Base-by-base conservation (phyloP, 2,329 filamentous ascomycete genomes). In the Colletotrichum melonis region DNA sequence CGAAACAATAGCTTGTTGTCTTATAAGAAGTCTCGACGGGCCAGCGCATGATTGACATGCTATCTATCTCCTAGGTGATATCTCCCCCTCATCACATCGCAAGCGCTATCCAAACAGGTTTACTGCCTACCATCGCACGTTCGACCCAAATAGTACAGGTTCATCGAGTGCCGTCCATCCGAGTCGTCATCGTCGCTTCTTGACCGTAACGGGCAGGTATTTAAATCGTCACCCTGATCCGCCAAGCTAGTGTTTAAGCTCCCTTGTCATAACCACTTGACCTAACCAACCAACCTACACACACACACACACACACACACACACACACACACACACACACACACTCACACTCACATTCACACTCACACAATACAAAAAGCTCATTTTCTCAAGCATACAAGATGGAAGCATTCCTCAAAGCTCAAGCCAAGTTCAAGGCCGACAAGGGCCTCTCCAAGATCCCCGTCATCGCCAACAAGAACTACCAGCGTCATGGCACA, bases 401-500 rank as follows among this genome's bases (percentile, higher is more conserved):
- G 14, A 73, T 73, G 71, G 60, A 71, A 24, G 60, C 67, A 26
- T 56, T 62, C 19, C 14, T 71, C 24, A 56, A 71, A 54, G 32
- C 71, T 11, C 71, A 73, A 56, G 62, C 71, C 62, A 73, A 71
- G 67, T 63, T 73, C 62, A 71, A 71, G n/a, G 42, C 58, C 16
- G 67, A 65, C 28, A 71, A 73, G 49, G 49, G 62, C 14, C 67
- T 73, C 30, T 24, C 49, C 16, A 73, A 71, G 55, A 63, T 73
- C 8, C 62, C 60, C 11, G 67, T 32, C 6, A 35, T 65, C 24
- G 22, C 49, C 22, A 73, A 71, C 49, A 57, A 66, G 49, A 73
- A 62, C 19, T 73, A 73, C 67, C 58, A 71, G 24, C 71, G 71
- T 24, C 67, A 73, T 8, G 71, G 71, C 56, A 66, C 59, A 1